Evolutionary conservation across 305 asterid species (phyloP), one percentile per base, ranked within the genome.

Genomic region (Fraxinus platypoda): DNA sequence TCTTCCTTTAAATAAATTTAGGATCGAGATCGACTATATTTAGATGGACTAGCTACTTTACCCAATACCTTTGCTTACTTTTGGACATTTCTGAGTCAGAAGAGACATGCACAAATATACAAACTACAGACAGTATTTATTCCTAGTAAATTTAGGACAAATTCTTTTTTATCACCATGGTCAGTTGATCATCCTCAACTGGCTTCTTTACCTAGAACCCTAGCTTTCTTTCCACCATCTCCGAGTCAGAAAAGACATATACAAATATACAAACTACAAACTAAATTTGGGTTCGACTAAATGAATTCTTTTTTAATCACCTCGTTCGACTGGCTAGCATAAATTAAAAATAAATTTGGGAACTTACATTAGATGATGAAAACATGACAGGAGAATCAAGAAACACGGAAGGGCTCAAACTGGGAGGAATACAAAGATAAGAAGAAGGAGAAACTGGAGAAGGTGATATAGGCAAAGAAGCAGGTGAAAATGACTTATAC

Each of bases 341-440:
- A 72, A 33, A 31, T 19, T 72, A 2, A 33, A 17, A 41, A 73
- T 12, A 73, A 34, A 30, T 11, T 70, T 15, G 38, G 15, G 49
- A 88, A 88, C 97, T 93, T 88, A 95, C 99, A 81, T 88, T 91
- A 25, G 97, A 83, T 1, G 87, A 87, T 70, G 90, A 70, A 25
- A 92, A 93, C 30, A 94, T 85, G 26, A 89, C 85, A 12, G 98
- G 97, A 4, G 98, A 93, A 81, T 93, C 96, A 78, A 94, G 88
- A 38, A 93, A 88, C 35, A 89, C 73, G 25, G 95, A 91, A 21
- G 97, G 94, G 86, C 94, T 92, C 79, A 93, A 84, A 37, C 78
- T 74, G 2, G 90, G 87, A 7, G 97, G 93, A 34, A 91, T 85
- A 4, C 92, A 79, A 73, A 95, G 91, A 76, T 85, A 93, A 12